phyloP scores from a whole-genome alignment of 2,329 filamentous ascomycete species.

The Fusarium avenaceum region DNA sequence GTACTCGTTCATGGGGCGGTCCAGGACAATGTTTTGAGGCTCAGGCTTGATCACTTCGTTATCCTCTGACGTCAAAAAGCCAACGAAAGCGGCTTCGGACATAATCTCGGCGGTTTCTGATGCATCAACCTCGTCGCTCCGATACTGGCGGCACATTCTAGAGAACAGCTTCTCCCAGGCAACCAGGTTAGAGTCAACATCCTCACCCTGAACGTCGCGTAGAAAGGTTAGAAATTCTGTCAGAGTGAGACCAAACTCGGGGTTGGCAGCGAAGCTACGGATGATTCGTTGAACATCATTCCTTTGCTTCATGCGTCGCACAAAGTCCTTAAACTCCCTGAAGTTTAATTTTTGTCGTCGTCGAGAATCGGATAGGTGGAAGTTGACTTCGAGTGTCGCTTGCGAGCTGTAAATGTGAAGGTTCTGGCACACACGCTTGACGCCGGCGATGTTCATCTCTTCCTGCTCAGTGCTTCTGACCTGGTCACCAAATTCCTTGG shows the following conservation, averaged over 20 bases:
- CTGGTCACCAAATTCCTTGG: constrained; percentile 71
- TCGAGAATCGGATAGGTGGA: constrained; percentile 77
- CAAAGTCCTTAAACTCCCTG: constrained; percentile 84
- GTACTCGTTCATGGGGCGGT: constrained; percentile 94
- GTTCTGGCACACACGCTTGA: constrained; percentile 87
- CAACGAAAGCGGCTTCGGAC: constrained; percentile 82
- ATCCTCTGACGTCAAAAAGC: constrained; percentile 79
- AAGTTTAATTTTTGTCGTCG: constrained; percentile 79
- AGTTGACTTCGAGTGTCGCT: constrained; percentile 78
- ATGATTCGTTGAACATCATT: constrained; percentile 85
- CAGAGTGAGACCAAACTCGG: constrained; percentile 75
- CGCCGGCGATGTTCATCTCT: constrained; percentile 80
- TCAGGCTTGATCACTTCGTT: constrained; percentile 76
- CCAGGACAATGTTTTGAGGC: constrained; percentile 73
- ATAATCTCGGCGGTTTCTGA: constrained; percentile 69
- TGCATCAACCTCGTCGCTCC: constrained; percentile 59
- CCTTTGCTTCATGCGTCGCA: constrained; percentile 84
- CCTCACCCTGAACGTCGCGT: constrained; percentile 78
- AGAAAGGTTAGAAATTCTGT: constrained; percentile 84
- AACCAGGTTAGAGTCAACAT: constrained; percentile 74
- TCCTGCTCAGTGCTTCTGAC: constrained; percentile 70
- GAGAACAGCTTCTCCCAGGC: constrained; percentile 81
- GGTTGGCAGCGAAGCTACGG: constrained; percentile 69
- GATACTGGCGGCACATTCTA: constrained; percentile 74
- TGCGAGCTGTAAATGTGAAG: constrained; percentile 92